These are phyloP conservation scores for Gomphus bonarii DNA, from an alignment of 1,284 basidiomycete genomes.

Conservation along the genomic window DNA sequence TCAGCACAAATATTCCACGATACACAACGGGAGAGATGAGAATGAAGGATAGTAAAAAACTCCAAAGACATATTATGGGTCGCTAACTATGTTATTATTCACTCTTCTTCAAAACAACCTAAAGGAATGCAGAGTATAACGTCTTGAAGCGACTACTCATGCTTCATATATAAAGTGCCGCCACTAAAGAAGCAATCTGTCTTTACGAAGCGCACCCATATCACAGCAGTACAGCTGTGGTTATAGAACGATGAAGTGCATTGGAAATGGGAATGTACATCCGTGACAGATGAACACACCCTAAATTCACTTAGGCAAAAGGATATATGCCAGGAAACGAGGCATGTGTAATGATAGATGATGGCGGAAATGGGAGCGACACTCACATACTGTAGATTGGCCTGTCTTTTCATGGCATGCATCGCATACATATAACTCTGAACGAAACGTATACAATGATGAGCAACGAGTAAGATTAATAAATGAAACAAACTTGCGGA, in stretches of 20 bases:
- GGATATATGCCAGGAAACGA: not conserved
- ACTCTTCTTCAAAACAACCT: not conserved
- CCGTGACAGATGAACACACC: not conserved
- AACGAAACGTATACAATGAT: constrained; percentile 8
- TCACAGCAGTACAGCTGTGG: not conserved
- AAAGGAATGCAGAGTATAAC: constrained; percentile 10
- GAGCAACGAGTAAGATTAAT: constrained; percentile 12
- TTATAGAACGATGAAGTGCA: constrained; percentile 4
- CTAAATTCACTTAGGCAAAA: not conserved
- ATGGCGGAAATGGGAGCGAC: not conserved
- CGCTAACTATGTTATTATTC: constrained; percentile 5
- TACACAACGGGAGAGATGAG: constrained; percentile 12
- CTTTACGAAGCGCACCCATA: not conserved
- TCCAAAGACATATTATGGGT: not conserved
- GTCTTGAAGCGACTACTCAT: constrained; percentile 4
- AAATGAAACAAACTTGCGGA: constrained; percentile 41
- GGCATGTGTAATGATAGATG: not conserved
- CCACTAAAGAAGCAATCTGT: not conserved
- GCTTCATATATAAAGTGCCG: not conserved
- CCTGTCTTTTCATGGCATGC: constrained; percentile 56
- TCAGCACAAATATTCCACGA: not conserved
- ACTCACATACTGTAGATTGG: constrained; percentile 71
- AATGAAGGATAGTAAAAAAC: not conserved
- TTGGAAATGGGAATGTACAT: constrained; percentile 2
- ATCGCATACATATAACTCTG: constrained; percentile 64